Conservation (phyloP, 2,329 filamentous ascomycete species). For the Phoma herbarum region DNA sequence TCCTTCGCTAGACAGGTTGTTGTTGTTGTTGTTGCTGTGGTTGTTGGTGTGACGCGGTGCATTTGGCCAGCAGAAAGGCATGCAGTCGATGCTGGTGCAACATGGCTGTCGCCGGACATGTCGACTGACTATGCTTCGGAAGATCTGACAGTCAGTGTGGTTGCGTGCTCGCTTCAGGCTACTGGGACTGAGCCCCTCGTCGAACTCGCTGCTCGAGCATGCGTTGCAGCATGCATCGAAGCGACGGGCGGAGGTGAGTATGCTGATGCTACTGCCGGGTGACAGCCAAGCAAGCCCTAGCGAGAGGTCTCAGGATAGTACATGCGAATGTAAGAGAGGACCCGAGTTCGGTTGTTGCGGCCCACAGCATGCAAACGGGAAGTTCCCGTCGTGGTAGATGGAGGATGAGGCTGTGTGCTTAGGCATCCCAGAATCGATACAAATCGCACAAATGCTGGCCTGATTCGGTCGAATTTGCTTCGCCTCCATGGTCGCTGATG, state of each 20-base stretch:
- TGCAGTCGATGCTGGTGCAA: too few relatives aligned
- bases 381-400: not conserved
- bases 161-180: too few relatives aligned
- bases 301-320: not conserved
- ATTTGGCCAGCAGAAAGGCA: too few relatives aligned
- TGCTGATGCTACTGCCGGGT: not conserved
- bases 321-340: not conserved
- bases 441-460: not conserved
- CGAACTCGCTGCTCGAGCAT: too few relatives aligned
- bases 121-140: too few relatives aligned
- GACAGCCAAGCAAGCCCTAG: not conserved
- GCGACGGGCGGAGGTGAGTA: not conserved
- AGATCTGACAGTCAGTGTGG: too few relatives aligned
- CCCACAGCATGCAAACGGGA: not conserved
- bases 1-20: too few relatives aligned
- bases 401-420: conserved; percentile 10
- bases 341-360: not conserved
- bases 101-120: too few relatives aligned
- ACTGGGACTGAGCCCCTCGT: too few relatives aligned
- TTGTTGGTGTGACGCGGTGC: not conserved
- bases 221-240: too few relatives aligned
- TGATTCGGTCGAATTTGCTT: not conserved
- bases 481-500: not conserved
- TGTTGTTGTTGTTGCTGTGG: not conserved
- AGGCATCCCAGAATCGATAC: conserved; percentile 15